Base-by-base conservation (phyloP, 805 yeast species). In the Wilhelminamyces savonicus region DNA sequence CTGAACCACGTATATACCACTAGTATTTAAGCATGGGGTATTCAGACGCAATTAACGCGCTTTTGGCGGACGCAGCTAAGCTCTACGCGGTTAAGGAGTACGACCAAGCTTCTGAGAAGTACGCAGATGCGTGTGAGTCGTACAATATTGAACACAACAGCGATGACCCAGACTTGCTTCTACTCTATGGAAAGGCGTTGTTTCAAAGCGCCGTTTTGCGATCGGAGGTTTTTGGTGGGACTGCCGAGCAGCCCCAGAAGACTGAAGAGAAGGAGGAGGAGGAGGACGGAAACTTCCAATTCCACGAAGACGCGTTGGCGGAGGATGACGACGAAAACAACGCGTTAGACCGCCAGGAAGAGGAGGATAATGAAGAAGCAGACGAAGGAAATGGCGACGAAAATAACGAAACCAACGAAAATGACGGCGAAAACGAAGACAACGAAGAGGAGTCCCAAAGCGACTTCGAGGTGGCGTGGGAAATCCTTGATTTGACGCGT, bases 391-490 rank as follows among this genome's bases (percentile, higher is more conserved):
- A 32, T 5, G 46, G 35, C 9, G 50, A 44, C 3, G 50, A 46
- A 1, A 51, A 40, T 10, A 56, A 37, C 6, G 46, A 35, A 3
- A 39, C 26, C 4, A 35, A 30, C 15, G 31, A 11, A n/a, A 44
- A 30, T 4, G 44, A 30, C 4, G 43, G 42, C 10, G 39, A 31
- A 1, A 26, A 34, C 6, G 50, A 47, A 12, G 43, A 44, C 9
- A 56, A 48, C 3, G 50, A 44, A 15, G 72, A 54, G 14, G 69
- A 62, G 19, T 73, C 74, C 23, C 82, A 78, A 39, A 68, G 76
- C 12, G 94, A 82, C 44, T 84, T 90, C 46, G 94, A 82, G 50
- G 74, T 79, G 12, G 94, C 96, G 0, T 83, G 95, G 92, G 92
- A 83, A 30, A 71, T 84, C 7, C 59, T 87, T 13, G 95, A 88